These are phyloP conservation scores for Thermochaetoides dissita DNA, from an alignment of 2,329 filamentous ascomycete species.

Conservation along the genomic window DNA sequence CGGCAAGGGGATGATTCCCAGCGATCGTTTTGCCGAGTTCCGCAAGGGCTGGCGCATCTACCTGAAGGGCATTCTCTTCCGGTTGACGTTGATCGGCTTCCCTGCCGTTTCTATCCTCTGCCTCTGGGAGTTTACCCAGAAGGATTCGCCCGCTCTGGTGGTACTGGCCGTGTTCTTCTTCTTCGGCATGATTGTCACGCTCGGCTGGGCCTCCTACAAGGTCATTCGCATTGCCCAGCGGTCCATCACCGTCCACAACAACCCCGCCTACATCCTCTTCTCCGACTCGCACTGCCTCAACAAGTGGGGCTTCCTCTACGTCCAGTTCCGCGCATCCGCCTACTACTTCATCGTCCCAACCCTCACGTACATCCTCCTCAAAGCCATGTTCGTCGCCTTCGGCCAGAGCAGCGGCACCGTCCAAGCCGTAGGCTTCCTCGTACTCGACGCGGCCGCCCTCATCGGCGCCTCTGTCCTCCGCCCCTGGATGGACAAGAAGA, in stretches of 20 bases:
- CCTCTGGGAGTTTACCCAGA: constrained; percentile 81
- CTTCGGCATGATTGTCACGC: constrained; percentile 60
- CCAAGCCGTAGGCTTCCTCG: constrained; percentile 68
- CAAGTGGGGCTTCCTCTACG: constrained; percentile 97
- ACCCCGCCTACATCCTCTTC: constrained; percentile 92
- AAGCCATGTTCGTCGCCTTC: constrained; percentile 78
- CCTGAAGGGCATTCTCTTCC: constrained; percentile 85
- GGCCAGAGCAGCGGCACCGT: constrained; percentile 55
- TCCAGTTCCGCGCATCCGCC: constrained; percentile 87
- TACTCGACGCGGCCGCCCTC: constrained; percentile 68
- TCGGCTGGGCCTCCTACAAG: constrained; percentile 79
- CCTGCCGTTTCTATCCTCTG: constrained; percentile 82
- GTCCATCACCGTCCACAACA: constrained; percentile 83
- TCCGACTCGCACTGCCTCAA: constrained; percentile 88
- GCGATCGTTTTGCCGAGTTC: constrained; percentile 82
- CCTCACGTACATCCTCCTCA: constrained; percentile 67
- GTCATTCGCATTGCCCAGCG: constrained; percentile 79
- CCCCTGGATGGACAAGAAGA: constrained; percentile 98
- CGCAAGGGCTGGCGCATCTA: constrained; percentile 87
- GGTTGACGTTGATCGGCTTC: constrained; percentile 78
- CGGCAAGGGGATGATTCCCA: constrained; percentile 64
- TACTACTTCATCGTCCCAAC: constrained; percentile 88
- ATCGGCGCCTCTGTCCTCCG: constrained; percentile 67
- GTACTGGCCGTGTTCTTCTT: constrained; percentile 83
- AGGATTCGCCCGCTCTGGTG: constrained; percentile 73